phyloP scores from a whole-genome alignment of 2,329 filamentous ascomycete genomes.

The Penicillium sp. region DNA sequence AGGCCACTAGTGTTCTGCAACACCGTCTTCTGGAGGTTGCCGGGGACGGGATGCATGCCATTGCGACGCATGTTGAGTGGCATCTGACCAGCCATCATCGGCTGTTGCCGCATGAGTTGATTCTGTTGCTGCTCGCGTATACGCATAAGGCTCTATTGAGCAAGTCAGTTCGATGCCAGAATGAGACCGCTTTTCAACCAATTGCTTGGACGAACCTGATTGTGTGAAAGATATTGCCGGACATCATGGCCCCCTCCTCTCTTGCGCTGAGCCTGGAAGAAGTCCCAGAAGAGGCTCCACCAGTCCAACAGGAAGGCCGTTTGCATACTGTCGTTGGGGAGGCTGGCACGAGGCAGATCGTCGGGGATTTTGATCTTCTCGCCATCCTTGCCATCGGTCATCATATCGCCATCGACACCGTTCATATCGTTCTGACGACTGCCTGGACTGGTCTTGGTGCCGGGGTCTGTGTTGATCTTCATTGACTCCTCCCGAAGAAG shows the following conservation, averaged over 20 bases:
- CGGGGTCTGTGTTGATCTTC: slow-evolving; percentile 60
- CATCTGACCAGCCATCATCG: slow-evolving; percentile 61
- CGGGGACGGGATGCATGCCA: slow-evolving; percentile 36
- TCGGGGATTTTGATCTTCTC: slow-evolving; percentile 73
- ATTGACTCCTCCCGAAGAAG: slow-evolving; percentile 66
- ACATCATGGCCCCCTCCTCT: slow-evolving; percentile 68
- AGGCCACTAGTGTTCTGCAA: slow-evolving; percentile 65
- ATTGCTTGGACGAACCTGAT: slow-evolving; percentile 63
- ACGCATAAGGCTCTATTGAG: slow-evolving; percentile 62
- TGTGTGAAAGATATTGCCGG: slow-evolving; percentile 77
- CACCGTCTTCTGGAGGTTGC: slow-evolving; percentile 69
- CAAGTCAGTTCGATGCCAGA: slow-evolving; percentile 8
- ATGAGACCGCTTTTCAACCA: slow-evolving; percentile 17
- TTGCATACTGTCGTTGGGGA: slow-evolving; percentile 69
- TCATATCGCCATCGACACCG: slow-evolving; percentile 76
- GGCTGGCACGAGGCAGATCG: slow-evolving; percentile 69
- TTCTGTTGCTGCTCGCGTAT: slow-evolving; percentile 73
- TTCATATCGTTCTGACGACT: slow-evolving; percentile 73
- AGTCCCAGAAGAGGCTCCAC: slow-evolving; percentile 98
- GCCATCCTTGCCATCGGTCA: slow-evolving; percentile 81
- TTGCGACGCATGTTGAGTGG: slow-evolving; percentile 64
- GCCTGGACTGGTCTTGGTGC: slow-evolving; percentile 70
- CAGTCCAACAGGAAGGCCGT: slow-evolving; percentile 89
- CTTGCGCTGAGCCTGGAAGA: slow-evolving; percentile 80
- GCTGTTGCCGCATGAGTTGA: slow-evolving; percentile 74